Conservation (phyloP, 257 asterid species). For the Petunia axillaris region DNA sequence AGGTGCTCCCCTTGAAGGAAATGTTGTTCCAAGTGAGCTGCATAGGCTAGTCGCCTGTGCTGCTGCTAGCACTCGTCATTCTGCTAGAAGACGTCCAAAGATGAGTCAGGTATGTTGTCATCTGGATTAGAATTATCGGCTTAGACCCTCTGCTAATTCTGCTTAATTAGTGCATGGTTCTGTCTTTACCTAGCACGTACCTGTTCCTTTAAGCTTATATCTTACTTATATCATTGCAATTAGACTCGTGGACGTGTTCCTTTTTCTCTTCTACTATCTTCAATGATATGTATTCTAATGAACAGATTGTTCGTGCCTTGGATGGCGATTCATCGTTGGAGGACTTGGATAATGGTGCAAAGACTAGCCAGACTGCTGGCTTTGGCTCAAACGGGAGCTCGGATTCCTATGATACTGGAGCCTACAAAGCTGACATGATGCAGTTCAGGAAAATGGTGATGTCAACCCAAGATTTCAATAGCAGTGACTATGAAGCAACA, state of each 20-base stretch:
- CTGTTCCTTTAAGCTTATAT: neutral
- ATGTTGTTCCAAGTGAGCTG: slow-evolving; percentile 50
- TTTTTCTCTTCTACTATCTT: neutral
- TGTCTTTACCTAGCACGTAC: neutral
- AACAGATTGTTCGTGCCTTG: slow-evolving; percentile 70
- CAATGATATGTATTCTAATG: neutral
- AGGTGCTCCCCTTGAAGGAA: slow-evolving; percentile 72
- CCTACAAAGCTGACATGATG: slow-evolving; percentile 83
- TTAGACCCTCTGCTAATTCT: neutral
- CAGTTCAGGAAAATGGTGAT: slow-evolving; percentile 80
- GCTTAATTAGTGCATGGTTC: neutral
- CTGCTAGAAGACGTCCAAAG: slow-evolving; percentile 87
- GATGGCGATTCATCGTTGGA: slow-evolving; percentile 84
- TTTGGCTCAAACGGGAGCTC: slow-evolving; percentile 32
- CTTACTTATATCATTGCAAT: neutral
- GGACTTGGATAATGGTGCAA: slow-evolving; percentile 62
- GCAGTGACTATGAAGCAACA: slow-evolving; percentile 66
- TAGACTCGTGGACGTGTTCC: slow-evolving; percentile 1
- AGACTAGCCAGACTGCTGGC: slow-evolving; percentile 41
- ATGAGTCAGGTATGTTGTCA: slow-evolving; percentile 73
- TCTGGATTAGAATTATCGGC: neutral
- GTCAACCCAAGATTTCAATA: slow-evolving; percentile 51
- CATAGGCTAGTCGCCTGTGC: slow-evolving; percentile 69
- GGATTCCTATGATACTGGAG: slow-evolving; percentile 57
- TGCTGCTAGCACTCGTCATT: slow-evolving; percentile 81